Evolutionary conservation across 306 rosid genomes (phyloP), one percentile per base, ranked within the genome.

Genomic region (Delonix regia): DNA sequence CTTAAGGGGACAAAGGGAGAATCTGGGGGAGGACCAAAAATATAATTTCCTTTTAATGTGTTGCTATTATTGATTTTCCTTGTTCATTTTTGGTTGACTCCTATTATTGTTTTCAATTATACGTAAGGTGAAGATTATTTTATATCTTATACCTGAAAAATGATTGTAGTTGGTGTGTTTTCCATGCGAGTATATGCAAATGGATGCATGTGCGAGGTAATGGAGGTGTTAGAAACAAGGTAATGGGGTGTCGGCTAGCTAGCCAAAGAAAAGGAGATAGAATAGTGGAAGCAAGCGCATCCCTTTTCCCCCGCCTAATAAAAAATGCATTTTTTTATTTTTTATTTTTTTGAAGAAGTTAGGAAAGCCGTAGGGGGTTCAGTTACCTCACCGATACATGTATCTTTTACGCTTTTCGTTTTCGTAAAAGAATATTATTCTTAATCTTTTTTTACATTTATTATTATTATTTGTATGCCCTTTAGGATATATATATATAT

Each of bases 221-320:
- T 12, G 78, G 61, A 7, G 75, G 72, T 66, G 84, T 60, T 59
- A 28, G 73, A 83, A 80, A 70, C 84, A 80, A 83, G 85, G 84
- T 39, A 52, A 41, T 79, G 88, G 83, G 24, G 88, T 89, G 93
- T 87, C 92, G 87, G 97, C 79, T 84, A 65, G 80, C 79, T 84
- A 65, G 80, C 76, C 27, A 45, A 24, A 39, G 86, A 83, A 83
- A 75, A 84, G 25, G 60, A 61, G 51, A 71, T 78, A 34, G 77
- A 51, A 63, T 30, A 30, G 33, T 30, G 33, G 33, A 30, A 30
- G 33, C 33, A 30, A 4, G 33, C 4, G 33, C 33, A 30, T 30
- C n/a, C n/a, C n/a, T n/a, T n/a, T n/a, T n/a, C n/a, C n/a, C n/a
- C n/a, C 33, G 33, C 33, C 33, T 4, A 30, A 30, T 30, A 30